Conservation (phyloP, 2,329 filamentous ascomycete species). For the Colletotrichum plurivorum region DNA sequence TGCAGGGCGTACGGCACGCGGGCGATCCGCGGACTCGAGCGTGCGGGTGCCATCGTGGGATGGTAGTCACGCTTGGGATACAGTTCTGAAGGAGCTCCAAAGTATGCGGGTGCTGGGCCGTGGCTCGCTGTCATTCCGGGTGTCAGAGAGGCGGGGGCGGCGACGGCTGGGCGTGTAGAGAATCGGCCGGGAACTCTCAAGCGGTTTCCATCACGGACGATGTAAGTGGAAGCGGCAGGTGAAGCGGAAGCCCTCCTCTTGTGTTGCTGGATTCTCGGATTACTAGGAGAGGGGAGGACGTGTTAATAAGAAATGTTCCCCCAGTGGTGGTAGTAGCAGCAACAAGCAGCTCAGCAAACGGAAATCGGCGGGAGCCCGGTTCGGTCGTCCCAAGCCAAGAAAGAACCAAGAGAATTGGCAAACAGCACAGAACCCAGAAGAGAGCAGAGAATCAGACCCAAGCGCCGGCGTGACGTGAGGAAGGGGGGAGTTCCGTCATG, state of each 20-base stretch:
- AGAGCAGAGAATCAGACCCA: constrained; percentile 17
- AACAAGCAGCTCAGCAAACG: constrained; percentile 6
- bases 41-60: constrained; percentile 21
- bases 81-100: constrained; percentile 36
- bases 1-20: constrained; percentile 43
- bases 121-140: constrained; percentile 35
- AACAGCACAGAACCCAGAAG: constrained; percentile 14
- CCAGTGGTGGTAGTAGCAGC: too few species aligned
- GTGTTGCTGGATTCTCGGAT: constrained; percentile 39
- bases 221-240: constrained; percentile 33
- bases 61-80: constrained; percentile 37
- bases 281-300: constrained; percentile 27
- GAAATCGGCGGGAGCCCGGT: constrained; percentile 23
- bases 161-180: constrained; percentile 11
- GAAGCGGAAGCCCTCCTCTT: constrained; percentile 40
- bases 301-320: constrained; percentile 16
- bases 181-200: constrained; percentile 37
- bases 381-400: constrained; percentile 11
- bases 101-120: constrained; percentile 39
- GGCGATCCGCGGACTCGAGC: constrained; percentile 19
- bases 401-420: constrained; percentile 20
- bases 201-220: constrained; percentile 36
- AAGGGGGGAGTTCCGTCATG: constrained; percentile 22
- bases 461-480: constrained; percentile 28
- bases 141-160: constrained; percentile 9